Evolutionary conservation across 179 eudicot genomes (phyloP), one percentile per base, ranked within the genome.

Genomic region (Amaranthus tricolor): DNA sequence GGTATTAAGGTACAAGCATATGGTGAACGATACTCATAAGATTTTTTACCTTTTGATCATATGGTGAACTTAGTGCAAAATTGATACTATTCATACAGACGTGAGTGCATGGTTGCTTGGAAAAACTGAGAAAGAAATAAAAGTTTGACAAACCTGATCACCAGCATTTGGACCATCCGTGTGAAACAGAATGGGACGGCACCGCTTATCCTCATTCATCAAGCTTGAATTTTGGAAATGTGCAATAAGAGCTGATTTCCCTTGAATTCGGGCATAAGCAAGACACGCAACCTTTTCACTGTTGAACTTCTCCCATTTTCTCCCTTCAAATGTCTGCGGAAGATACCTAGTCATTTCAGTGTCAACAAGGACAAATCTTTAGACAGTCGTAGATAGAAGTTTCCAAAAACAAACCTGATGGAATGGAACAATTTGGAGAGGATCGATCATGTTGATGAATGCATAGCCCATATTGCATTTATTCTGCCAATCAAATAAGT

Each of bases 401-500:
- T 10, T 73, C 64, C 10, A 60, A 21, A 60, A 67, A 65, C 88
- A 74, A 77, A 90, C 95, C 95, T 88, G 85, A 73, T 88, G 81
- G 73, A 90, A 86, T 16, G 85, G 70, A 51, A 85, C 82, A 62
- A 90, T 84, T 67, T 84, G 85, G 70, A 81, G 82, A 68, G 92
- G 92, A 80, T 90, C 89, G 43, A 81, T 79, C 89, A 90, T 83
- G 78, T 90, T 90, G 83, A 90, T 90, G 80, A 90, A 90, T 31
- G 92, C 95, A 62, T 90, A 90, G 59, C 95, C 95, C 84, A 90
- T 87, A 73, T 88, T 90, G 86, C 95, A 88, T 77, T 90, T 90
- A 80, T 90, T 90, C 95, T 90, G 92, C 68, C 69, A 70, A 72
- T 31, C 5, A 59, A 72, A 16, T 13, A 59, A 43, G 20, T 3